phyloP scores from a whole-genome alignment of 176 grass and related monocot genomes.

The Oryza punctata region DNA sequence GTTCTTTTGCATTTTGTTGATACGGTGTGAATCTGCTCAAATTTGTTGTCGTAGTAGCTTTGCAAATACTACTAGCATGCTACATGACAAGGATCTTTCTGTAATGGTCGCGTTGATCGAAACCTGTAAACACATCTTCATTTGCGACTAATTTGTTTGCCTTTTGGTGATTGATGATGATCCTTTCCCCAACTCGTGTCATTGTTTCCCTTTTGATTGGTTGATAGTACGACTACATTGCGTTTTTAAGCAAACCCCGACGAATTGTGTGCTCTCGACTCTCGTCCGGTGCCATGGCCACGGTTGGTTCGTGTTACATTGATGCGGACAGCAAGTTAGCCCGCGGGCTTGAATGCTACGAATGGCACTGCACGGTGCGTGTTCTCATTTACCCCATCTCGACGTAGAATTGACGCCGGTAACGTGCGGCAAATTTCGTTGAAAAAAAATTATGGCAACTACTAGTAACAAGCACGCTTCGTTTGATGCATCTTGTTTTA shows the following conservation, averaged over 20 bases:
- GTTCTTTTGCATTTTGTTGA: neutral
- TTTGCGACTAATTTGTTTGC: neutral
- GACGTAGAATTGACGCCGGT: neutral
- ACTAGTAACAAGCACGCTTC: too few relatives aligned
- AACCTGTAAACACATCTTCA: neutral
- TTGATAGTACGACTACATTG: neutral
- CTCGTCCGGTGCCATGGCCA: neutral
- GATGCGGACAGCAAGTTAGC: neutral
- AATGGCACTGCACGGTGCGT: neutral
- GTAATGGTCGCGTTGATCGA: neutral
- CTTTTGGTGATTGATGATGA: neutral
- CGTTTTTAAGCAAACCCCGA: neutral
- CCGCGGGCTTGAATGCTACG: neutral
- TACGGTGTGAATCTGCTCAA: slow-evolving; percentile 16
- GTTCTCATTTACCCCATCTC: neutral
- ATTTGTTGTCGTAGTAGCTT: neutral
- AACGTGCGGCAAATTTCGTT: too few relatives aligned
- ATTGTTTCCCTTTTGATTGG: neutral
- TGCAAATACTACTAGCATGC: neutral
- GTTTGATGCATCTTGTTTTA: neutral
- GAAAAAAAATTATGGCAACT: too few relatives aligned
- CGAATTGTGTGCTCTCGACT: neutral
- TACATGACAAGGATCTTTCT: neutral
- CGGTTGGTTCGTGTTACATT: neutral
- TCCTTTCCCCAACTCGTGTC: neutral